Evolutionary conservation across 345 rosid species (phyloP), one percentile per base, ranked within the genome.

Genomic region (Melastoma malabathricum): DNA sequence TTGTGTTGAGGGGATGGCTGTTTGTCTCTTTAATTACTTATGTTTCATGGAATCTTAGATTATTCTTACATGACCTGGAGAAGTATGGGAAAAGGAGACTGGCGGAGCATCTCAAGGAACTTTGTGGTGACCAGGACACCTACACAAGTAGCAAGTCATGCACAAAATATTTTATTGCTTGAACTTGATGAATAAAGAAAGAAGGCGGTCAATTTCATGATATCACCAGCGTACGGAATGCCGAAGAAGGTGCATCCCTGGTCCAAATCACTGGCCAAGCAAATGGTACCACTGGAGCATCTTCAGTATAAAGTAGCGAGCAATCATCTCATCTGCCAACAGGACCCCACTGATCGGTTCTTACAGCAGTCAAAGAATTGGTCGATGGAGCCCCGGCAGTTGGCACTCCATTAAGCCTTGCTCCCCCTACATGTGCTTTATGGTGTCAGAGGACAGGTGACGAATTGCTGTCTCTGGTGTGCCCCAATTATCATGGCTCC

Each of bases 61-160:
- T 86, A 68, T 90, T 90, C 77, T 94, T 90, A 68, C 92, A 84
- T 25, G 98, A 96, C 64, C 76, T 90, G 83, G 94, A 90, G 16
- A 86, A 86, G 64, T 90, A 86, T 16, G 98, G 98, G 59, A 90
- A n/a, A 86, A 74, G 98, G 98, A 20, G 96, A 90, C 48, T 90
- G 98, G 94, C 82, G 98, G 56, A 90, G 98, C 65, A 90, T 90
- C 61, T 90, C 98, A 12, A 79, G 98, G 13, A 84, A 86, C 71
- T 90, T 75, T 71, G 98, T 90, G 39, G 94, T 84, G 53, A 82
- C 98, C 48, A 84, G 98, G 69, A 90, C 96, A 10, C 98, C 94
- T 17, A 90, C 96, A 10, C 98, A 90, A 65, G 97, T 89, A n/a
- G 97, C 97, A 20, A 90, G 98, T 68, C 98, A 90, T 18, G 98